These are phyloP conservation scores for Boletus sp. DNA, from an alignment of 768 basidiomycete genomes.

Conservation along the genomic window DNA sequence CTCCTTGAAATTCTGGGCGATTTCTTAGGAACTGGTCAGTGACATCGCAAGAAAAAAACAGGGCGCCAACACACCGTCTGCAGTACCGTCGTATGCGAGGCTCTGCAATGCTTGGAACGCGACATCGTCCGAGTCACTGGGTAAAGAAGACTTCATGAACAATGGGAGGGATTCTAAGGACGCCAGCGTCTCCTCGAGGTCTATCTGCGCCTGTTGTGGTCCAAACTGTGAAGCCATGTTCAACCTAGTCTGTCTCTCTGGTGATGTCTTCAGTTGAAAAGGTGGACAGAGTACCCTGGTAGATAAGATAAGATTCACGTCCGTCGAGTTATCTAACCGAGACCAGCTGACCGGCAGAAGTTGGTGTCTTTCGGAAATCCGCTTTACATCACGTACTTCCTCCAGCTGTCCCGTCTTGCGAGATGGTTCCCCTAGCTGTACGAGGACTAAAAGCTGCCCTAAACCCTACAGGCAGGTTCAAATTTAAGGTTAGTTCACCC, in stretches of 20 bases:
- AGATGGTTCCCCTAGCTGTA: constrained; percentile 34
- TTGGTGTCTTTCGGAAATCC: not conserved
- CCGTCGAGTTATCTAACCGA: constrained; percentile 8
- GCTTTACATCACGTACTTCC: not conserved
- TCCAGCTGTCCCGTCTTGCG: not conserved
- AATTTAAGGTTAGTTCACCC: constrained; percentile 51
- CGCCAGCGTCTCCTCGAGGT: constrained; percentile 37
- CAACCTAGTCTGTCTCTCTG: not conserved
- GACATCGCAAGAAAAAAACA: not conserved
- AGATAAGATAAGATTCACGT: constrained; percentile 21
- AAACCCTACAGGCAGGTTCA: constrained; percentile 56
- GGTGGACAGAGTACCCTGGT: not conserved
- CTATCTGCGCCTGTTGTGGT: constrained; percentile 20
- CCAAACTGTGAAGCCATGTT: constrained; percentile 23
- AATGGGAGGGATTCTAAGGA: constrained; percentile 70
- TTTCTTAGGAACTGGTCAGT: constrained; percentile 47
- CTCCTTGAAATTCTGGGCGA: constrained; percentile 89
- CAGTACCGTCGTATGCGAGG: constrained; percentile 84
- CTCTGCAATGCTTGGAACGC: constrained; percentile 81
- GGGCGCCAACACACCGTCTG: constrained; percentile 70
- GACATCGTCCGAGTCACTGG: constrained; percentile 56
- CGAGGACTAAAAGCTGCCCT: constrained; percentile 57
- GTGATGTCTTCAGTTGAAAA: not conserved
- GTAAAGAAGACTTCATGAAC: constrained; percentile 88
- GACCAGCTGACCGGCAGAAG: not conserved